Evolutionary conservation across 2,329 filamentous ascomycete species (phyloP), one percentile per base, ranked within the genome.

Genomic region (Colletotrichum sp.): DNA sequence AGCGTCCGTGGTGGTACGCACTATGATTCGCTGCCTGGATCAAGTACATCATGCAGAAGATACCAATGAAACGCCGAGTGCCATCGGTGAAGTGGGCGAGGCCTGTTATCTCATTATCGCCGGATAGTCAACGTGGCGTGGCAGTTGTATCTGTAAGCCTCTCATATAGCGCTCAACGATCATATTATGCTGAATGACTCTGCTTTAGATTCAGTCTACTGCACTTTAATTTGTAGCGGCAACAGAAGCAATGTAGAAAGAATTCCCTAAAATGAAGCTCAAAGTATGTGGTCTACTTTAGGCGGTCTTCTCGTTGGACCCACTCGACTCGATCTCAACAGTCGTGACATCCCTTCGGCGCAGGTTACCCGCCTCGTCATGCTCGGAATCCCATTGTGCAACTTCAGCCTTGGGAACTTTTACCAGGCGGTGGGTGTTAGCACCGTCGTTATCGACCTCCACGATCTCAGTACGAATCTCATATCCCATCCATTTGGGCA

Each of bases 401-500:
- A 93, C 52, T 11, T 92, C 85, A 0, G 79, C 81, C 2, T 87
- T 78, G 0, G 90, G 89, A 2, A 94, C 86, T 76, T 89, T 90
- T 15, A 92, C 85, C 6, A 94, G 78, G 0, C 84, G 82, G 76
- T 90, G 87, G 2, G 86, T 85, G 25, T 84, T 86, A 2, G 86
- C 83, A 6, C 85, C 86, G 7, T 84, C 84, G 63, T 22, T 19
- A 8, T 89, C 89, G 13, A 92, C 82, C 0, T 86, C 81, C 1
- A 92, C 71, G 3, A 92, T 81, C 34, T 92, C 89, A 16, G 92
- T 88, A 1, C 91, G 87, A 55, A 93, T 87, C 9, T 83, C 79
- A 77, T 93, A 94, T 0, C 86, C 83, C n/a, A 86, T 84, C 77
- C 85, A 86, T 32, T 84, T 86, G 0, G 92, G 92, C 0, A 93